A percentile compares a stretch with the other conserved stretches of the same genome.
Evolutionary conservation across 768 basidiomycete genomes (phyloP).

Genomic region (Leccinum ochraceum): DNA sequence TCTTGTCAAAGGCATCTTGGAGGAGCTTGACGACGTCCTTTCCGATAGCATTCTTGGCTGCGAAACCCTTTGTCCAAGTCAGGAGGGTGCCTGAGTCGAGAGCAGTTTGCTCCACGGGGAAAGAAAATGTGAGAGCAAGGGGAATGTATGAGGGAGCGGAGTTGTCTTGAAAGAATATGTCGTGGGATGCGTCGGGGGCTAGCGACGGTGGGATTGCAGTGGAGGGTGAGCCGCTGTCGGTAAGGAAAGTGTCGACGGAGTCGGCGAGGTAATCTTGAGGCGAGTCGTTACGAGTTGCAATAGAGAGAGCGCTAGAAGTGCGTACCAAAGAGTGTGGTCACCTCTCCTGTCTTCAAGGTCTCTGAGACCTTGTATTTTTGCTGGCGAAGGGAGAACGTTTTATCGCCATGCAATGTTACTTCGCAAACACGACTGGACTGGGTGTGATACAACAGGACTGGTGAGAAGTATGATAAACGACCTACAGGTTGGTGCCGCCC

Average conservation of each 20-base stretch:
- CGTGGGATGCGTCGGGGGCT: conserved; percentile 16
- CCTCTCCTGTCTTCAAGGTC: conserved; percentile 90
- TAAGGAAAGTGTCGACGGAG: conserved; percentile 94
- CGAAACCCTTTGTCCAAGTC: conserved; percentile 95
- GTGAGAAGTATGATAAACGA: conserved; percentile 7
- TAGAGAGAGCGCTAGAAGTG: conserved; percentile 4
- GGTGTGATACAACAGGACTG: conserved; percentile 1
- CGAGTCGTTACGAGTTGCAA: conserved; percentile 12
- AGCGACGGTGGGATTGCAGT: conserved; percentile 30
- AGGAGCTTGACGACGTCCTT: conserved; percentile 87
- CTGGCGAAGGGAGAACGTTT: conserved; percentile 86
- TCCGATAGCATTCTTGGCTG: conserved; percentile 88
- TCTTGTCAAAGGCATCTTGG: conserved; percentile 90
- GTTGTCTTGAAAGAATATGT: conserved; percentile 12
- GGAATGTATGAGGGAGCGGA: conserved; percentile 49
- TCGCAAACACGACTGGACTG: conserved; percentile 85
- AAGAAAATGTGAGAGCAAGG: conserved; percentile 94
- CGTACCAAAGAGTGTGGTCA: conserved; percentile 79
- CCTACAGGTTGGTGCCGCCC: conserved; percentile 96
- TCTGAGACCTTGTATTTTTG: conserved; percentile 98
- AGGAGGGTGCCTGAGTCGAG: conserved; percentile 87
- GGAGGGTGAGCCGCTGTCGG: conserved; percentile 40
- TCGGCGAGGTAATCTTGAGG: conserved; percentile 92
- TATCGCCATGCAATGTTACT: conserved; percentile 86
- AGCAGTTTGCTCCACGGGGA: conserved; percentile 97